Percentiles rank a stretch among this genome's conserved stretches.
Conservation (phyloP, 257 asterid genomes). For the Nyctanthes arbortristis region DNA sequence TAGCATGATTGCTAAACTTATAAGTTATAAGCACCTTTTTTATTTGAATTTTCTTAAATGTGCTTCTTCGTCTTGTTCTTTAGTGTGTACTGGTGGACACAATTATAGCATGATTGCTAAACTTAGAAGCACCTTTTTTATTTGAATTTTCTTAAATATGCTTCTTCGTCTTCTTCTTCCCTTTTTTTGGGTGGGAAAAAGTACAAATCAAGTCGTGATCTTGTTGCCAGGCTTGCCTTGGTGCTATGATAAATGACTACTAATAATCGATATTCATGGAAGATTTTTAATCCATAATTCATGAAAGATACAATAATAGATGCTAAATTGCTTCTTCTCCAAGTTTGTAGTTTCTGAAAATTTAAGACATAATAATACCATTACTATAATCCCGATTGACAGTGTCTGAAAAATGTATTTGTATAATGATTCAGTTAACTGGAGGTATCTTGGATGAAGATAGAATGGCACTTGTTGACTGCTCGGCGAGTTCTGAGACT, state of each 20-base stretch:
- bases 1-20: too few relatives aligned
- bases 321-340: not conserved
- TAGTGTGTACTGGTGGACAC: too few relatives aligned
- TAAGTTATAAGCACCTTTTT: too few relatives aligned
- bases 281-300: not conserved
- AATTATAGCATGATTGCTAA: too few relatives aligned
- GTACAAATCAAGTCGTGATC: not conserved
- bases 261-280: not conserved
- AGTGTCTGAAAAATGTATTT: not conserved
- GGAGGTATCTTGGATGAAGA: slow-evolving; percentile 37
- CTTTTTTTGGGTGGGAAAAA: not conserved
- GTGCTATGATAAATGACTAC: not conserved
- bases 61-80: too few relatives aligned
- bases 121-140: too few relatives aligned
- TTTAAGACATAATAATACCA: not conserved
- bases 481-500: slow-evolving; percentile 93
- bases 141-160: not conserved
- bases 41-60: too few relatives aligned
- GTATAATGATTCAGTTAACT: slow-evolving; percentile 12
- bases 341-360: not conserved
- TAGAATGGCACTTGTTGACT: slow-evolving; percentile 78
- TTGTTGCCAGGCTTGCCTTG: not conserved
- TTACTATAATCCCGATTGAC: not conserved
- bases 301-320: not conserved
- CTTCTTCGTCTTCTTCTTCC: not conserved